Evolutionary conservation across 2,329 filamentous ascomycete genomes (phyloP), one percentile per base, ranked within the genome.

Genomic region (Sporothrix sp.): DNA sequence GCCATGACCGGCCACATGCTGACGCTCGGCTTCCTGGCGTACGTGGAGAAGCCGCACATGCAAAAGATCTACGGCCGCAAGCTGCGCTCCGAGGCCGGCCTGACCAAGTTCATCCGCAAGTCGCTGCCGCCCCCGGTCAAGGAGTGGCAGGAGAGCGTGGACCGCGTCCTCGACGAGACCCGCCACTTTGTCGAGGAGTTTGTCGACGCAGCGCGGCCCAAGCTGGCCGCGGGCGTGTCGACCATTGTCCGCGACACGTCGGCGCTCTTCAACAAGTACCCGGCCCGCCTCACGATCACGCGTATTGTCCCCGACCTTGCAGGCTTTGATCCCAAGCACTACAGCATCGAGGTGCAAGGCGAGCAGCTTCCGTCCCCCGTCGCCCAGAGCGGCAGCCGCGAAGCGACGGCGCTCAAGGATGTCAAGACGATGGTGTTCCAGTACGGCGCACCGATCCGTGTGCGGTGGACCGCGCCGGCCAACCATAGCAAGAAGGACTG

Each of bases 1-100:
- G 91, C 93, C 2, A 71, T 96, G 20, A 67, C 90, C 32, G 89
- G 87, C 57, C 93, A 98, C 62, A 78, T 91, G 28, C 72, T 96
- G 45, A 93, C 86, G 1, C 73, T 97, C 28, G 81, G 75, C 27
- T 96, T 96, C 70, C 87, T 98, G 50, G 87, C 95, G 53, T 86
- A 91, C 58, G 86, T 98, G 9, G 93, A 98, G 68, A 84, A 90
- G 54, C 93, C 91, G 13, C 93, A 98, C 66, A 97, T 98, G 90
- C 87, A 95, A 65, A 97, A 95, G 73, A 78, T 97, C 16, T 98
- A 98, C 62, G 91, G 93, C 37, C 76, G 82, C 59, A 84, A 82
- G 59, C 72, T 98, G 40, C 84, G 93, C 53, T 74, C 84, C 57
- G 88, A 95, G 65, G 93, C 93, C 10, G 93, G 93, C 45, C 75